Evolutionary conservation across 2,329 filamentous ascomycete genomes (phyloP).

Genomic region (Diaporthe sp.): DNA sequence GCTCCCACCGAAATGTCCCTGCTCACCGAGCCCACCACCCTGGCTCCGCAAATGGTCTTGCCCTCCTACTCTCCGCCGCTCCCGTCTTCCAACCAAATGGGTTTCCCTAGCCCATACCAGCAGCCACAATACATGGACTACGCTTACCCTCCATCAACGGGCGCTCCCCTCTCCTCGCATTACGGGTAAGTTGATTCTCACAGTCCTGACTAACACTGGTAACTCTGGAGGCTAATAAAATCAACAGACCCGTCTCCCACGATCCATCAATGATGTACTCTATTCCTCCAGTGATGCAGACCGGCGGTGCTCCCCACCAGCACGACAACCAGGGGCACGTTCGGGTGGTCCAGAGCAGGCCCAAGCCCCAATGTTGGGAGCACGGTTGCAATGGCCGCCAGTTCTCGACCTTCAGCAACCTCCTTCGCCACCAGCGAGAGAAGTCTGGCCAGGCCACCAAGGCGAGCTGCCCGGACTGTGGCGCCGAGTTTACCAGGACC

Average conservation of each 20-base stretch:
- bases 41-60: constrained; percentile 61
- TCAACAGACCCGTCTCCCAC: constrained; percentile 44
- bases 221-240: constrained; percentile 36
- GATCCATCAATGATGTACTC: constrained; percentile 49
- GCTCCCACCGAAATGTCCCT: constrained; percentile 65
- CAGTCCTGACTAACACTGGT: not conserved
- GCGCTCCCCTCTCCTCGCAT: constrained; percentile 49
- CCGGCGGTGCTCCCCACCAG: constrained; percentile 45
- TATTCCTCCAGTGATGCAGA: constrained; percentile 47
- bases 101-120: constrained; percentile 53
- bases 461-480: constrained; percentile 90
- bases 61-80: constrained; percentile 65
- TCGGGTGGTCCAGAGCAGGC: constrained; percentile 80
- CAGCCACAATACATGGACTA: constrained; percentile 52
- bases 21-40: constrained; percentile 61
- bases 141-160: constrained; percentile 47
- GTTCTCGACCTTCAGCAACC: constrained; percentile 96
- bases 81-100: constrained; percentile 55
- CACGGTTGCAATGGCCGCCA: constrained; percentile 96
- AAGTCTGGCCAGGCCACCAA: constrained; percentile 93
- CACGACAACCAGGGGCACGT: constrained; percentile 65
- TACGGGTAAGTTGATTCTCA: constrained; percentile 49
- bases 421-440: constrained; percentile 91
- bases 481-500: constrained; percentile 93
- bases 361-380: constrained; percentile 98